These are phyloP conservation scores for Aspergillus taichungensis DNA, from an alignment of 495 filamentous ascomycete genomes.

Conservation along the genomic window DNA sequence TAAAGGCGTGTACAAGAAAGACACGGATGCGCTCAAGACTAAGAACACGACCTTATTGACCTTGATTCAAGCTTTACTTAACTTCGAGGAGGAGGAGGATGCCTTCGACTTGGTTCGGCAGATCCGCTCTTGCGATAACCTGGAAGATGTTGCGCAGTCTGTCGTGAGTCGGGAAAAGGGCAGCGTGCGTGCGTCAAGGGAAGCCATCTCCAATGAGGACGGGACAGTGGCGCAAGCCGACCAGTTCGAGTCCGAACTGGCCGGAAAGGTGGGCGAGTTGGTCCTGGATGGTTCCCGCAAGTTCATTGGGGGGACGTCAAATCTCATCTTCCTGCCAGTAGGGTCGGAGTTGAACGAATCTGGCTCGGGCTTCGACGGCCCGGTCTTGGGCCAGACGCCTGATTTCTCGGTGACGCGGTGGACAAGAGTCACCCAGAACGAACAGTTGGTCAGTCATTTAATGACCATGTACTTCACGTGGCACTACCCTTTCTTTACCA, in stretches of 20 bases:
- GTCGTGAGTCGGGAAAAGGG: slow-evolving; percentile 52
- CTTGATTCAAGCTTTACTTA: slow-evolving; percentile 85
- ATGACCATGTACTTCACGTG: slow-evolving; percentile 97
- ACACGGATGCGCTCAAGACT: slow-evolving; percentile 82
- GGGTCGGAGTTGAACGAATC: slow-evolving; percentile 43
- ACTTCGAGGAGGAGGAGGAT: slow-evolving; percentile 72
- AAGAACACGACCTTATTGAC: slow-evolving; percentile 83
- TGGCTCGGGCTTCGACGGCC: slow-evolving; percentile 15
- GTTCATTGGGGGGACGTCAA: slow-evolving; percentile 91
- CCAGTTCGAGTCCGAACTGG: slow-evolving; percentile 77
- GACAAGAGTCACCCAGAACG: slow-evolving; percentile 78
- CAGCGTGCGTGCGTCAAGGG: slow-evolving; percentile 10
- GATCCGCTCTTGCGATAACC: slow-evolving; percentile 84
- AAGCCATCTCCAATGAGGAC: slow-evolving; percentile 14
- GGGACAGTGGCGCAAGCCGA: slow-evolving; percentile 25
- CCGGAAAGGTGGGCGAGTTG: slow-evolving; percentile 88
- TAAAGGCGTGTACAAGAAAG: slow-evolving; percentile 94
- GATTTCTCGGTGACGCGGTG: slow-evolving; percentile 60
- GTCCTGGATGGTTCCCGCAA: slow-evolving; percentile 85
- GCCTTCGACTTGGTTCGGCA: slow-evolving; percentile 72
- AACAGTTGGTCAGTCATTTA: slow-evolving; percentile 72
- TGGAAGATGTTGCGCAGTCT: slow-evolving; percentile 82
- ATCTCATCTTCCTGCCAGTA: slow-evolving; percentile 74
- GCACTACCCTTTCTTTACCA: slow-evolving; percentile 97
- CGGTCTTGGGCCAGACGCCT: slow-evolving; percentile 1